phyloP scores from a whole-genome alignment of 306 rosid species.

The Cercis canadensis region DNA sequence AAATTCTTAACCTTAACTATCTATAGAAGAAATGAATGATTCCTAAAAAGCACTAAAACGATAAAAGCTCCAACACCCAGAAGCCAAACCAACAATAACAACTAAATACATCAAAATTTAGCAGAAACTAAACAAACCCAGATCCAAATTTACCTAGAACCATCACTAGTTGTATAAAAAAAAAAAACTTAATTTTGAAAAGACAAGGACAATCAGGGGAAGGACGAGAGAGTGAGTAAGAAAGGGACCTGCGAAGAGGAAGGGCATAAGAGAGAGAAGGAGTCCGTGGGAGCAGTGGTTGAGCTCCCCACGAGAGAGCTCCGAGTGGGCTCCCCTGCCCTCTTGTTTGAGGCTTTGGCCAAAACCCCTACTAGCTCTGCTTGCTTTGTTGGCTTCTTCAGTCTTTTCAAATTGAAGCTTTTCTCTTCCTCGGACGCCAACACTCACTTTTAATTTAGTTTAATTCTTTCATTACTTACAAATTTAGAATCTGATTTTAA shows the following conservation, averaged over 20 bases:
- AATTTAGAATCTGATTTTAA: neutral
- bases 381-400: slow-evolving; percentile 7
- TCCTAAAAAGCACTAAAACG: slow-evolving; percentile 14
- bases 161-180: slow-evolving; percentile 19
- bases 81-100: slow-evolving; percentile 31
- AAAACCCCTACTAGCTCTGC: slow-evolving; percentile 15
- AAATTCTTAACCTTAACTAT: slow-evolving; percentile 25
- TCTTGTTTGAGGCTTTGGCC: slow-evolving; percentile 25
- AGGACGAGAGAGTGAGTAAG: slow-evolving; percentile 10
- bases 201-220: neutral
- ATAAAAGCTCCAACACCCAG: slow-evolving; percentile 36
- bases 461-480: neutral
- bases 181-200: slow-evolving; percentile 20
- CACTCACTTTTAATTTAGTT: slow-evolving; percentile 43
- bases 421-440: slow-evolving; percentile 55
- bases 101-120: slow-evolving; percentile 33
- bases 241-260: neutral
- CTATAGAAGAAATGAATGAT: slow-evolving; percentile 16
- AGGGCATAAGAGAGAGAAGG: slow-evolving; percentile 19
- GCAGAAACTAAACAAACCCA: slow-evolving; percentile 40
- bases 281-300: slow-evolving; percentile 65
- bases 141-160: slow-evolving; percentile 44
- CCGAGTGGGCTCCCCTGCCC: slow-evolving; percentile 35
- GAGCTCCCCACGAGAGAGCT: slow-evolving; percentile 45
- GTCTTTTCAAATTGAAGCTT: slow-evolving; percentile 38